A percentile compares a stretch with the other conserved stretches of the same genome.
These are phyloP conservation scores for Emmonsiellopsis sp. DNA, from an alignment of 2,329 filamentous ascomycete species.

Conservation along the genomic window DNA sequence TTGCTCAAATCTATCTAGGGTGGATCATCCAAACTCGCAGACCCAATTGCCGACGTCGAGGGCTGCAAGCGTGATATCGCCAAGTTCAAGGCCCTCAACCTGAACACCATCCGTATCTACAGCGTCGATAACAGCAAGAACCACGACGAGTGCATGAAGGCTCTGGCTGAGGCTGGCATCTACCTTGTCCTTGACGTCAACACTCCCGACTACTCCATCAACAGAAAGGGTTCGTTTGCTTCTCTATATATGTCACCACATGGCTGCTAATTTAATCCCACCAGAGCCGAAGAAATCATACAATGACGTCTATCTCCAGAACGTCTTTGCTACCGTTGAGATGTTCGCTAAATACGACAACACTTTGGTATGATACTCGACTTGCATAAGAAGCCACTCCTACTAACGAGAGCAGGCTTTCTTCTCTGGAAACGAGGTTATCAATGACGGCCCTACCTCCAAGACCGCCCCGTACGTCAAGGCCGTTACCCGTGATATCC, in stretches of 20 bases:
- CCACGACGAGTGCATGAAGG: slow-evolving; percentile 79
- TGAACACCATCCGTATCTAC: slow-evolving; percentile 91
- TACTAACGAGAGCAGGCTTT: slow-evolving; percentile 44
- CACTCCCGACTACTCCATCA: slow-evolving; percentile 81
- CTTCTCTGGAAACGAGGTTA: slow-evolving; percentile 74
- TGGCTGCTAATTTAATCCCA: background rate
- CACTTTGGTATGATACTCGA: slow-evolving; percentile 44
- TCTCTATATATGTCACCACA: background rate
- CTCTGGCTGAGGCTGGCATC: slow-evolving; percentile 73
- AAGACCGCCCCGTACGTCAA: slow-evolving; percentile 64
- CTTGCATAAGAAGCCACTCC: background rate
- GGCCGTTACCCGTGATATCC: slow-evolving; percentile 68
- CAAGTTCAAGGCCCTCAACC: slow-evolving; percentile 72
- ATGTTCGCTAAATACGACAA: slow-evolving; percentile 75
- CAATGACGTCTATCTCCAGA: slow-evolving; percentile 77
- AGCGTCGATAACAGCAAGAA: slow-evolving; percentile 75
- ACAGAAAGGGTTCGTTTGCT: slow-evolving; percentile 43
- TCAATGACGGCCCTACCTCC: slow-evolving; percentile 60
- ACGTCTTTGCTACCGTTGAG: slow-evolving; percentile 81
- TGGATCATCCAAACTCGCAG: slow-evolving; percentile 52
- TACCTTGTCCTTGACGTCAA: slow-evolving; percentile 90
- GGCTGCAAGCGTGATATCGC: slow-evolving; percentile 70
- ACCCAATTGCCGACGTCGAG: slow-evolving; percentile 64
- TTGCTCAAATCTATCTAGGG: slow-evolving; percentile 23
- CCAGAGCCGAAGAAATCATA: slow-evolving; percentile 62